Percentiles rank a stretch among this genome's conserved stretches.
phyloP scores from a whole-genome alignment of 2,329 filamentous ascomycete genomes.

The Xylariaceae sp. region DNA sequence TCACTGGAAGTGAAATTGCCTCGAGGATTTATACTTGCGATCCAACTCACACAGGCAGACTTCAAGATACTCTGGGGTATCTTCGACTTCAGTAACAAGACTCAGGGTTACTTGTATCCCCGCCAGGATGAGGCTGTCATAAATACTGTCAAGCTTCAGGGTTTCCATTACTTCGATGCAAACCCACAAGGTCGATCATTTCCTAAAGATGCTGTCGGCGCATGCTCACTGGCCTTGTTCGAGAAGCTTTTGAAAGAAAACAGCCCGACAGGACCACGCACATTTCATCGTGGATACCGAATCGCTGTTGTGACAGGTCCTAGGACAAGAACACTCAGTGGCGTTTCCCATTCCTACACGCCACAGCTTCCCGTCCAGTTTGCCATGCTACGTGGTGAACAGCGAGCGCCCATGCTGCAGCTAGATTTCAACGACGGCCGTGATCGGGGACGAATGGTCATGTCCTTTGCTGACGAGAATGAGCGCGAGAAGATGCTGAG shows the following conservation, averaged over 20 bases:
- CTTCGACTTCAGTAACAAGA: slow-evolving; percentile 77
- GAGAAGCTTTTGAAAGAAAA: slow-evolving; percentile 65
- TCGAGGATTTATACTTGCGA: slow-evolving; percentile 67
- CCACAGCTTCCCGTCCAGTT: slow-evolving; percentile 69
- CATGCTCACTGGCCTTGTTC: slow-evolving; percentile 72
- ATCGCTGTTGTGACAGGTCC: slow-evolving; percentile 74
- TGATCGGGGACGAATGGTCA: slow-evolving; percentile 65
- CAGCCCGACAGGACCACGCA: slow-evolving; percentile 68
- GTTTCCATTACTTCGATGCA: slow-evolving; percentile 78
- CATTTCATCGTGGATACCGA: slow-evolving; percentile 74
- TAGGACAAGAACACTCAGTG: slow-evolving; percentile 72
- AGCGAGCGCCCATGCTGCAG: slow-evolving; percentile 64
- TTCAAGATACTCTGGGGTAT: slow-evolving; percentile 77
- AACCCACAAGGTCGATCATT: slow-evolving; percentile 67
- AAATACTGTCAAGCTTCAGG: slow-evolving; percentile 65
- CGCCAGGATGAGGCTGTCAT: slow-evolving; percentile 65
- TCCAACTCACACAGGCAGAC: slow-evolving; percentile 71
- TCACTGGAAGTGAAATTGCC: slow-evolving; percentile 68
- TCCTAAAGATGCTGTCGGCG: slow-evolving; percentile 66
- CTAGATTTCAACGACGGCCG: slow-evolving; percentile 66
- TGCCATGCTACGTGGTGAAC: slow-evolving; percentile 69
- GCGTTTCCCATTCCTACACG: slow-evolving; percentile 66
- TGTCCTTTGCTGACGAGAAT: slow-evolving; percentile 71
- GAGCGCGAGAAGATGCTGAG: slow-evolving; percentile 70
- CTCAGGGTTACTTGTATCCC: slow-evolving; percentile 67